A percentile compares a stretch with the other conserved stretches of the same genome.
These are phyloP conservation scores for Psilocybe sp. DNA, from an alignment of 768 basidiomycete genomes.

Conservation along the genomic window DNA sequence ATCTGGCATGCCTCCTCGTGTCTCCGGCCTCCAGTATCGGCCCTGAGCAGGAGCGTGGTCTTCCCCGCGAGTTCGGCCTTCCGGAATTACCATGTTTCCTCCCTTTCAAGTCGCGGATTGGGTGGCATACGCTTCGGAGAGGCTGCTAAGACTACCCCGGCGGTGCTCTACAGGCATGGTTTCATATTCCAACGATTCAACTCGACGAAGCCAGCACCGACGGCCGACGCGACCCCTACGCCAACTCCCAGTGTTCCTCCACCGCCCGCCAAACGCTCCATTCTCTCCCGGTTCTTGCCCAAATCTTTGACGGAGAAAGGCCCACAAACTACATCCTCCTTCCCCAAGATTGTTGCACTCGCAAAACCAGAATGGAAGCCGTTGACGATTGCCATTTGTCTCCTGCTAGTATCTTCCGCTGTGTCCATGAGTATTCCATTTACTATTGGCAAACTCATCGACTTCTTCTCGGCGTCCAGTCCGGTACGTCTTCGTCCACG, in stretches of 20 bases:
- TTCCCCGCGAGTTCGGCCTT: not conserved
- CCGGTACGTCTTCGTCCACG: constrained; percentile 48
- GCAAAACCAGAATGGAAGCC: constrained; percentile 83
- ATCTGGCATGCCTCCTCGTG: constrained; percentile 22
- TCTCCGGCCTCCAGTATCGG: constrained; percentile 12
- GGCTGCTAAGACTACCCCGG: not conserved
- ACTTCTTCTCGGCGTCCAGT: constrained; percentile 76
- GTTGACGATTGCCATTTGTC: constrained; percentile 69
- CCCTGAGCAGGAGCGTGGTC: constrained; percentile 2
- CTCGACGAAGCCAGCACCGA: constrained; percentile 14
- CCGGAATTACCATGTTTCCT: constrained; percentile 11
- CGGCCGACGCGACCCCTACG: not conserved
- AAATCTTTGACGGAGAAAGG: constrained; percentile 13
- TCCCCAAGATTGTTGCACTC: constrained; percentile 72
- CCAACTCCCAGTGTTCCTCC: constrained; percentile 5
- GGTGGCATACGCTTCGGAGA: not conserved
- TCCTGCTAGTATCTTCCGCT: constrained; percentile 82
- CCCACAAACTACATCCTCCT: constrained; percentile 53
- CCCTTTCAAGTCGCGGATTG: not conserved
- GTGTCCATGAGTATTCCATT: constrained; percentile 93
- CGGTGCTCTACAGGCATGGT: not conserved
- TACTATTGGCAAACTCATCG: constrained; percentile 91
- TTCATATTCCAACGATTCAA: constrained; percentile 8
- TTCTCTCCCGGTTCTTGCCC: constrained; percentile 15
- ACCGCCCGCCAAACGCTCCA: constrained; percentile 10